phyloP scores from a whole-genome alignment of 768 basidiomycete species.

The Strobilomyces confusus region DNA sequence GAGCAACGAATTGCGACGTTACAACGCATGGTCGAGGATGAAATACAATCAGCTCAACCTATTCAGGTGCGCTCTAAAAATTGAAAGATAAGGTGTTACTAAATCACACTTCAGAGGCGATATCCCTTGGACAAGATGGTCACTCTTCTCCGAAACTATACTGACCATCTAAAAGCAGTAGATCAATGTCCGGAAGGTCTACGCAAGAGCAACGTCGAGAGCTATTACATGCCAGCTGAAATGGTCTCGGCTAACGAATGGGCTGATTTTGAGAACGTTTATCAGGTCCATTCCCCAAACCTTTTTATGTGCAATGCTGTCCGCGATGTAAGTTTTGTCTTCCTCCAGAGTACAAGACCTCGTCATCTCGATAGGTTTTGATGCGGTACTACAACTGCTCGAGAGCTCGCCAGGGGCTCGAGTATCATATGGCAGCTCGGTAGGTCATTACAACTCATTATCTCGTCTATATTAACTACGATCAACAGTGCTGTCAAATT shows the following conservation, averaged over 20 bases:
- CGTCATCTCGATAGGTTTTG: slow-evolving; percentile 54
- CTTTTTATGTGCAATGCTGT: slow-evolving; percentile 72
- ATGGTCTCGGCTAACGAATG: slow-evolving; percentile 65
- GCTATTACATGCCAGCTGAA: slow-evolving; percentile 65
- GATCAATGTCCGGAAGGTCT: slow-evolving; percentile 34
- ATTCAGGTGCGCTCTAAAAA: slow-evolving; percentile 14
- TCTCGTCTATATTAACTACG: slow-evolving; percentile 7
- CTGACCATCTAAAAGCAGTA: slow-evolving; percentile 46
- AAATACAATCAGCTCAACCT: slow-evolving; percentile 2
- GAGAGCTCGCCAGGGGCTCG: slow-evolving; percentile 67
- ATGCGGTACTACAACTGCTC: slow-evolving; percentile 87
- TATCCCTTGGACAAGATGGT: slow-evolving; percentile 47
- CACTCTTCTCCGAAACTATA: slow-evolving; percentile 56
- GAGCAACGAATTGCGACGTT: slow-evolving; percentile 52
- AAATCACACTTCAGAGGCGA: slow-evolving; percentile 19
- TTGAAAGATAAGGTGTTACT: not conserved
- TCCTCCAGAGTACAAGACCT: not conserved
- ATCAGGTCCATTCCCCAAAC: slow-evolving; percentile 84
- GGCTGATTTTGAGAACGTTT: slow-evolving; percentile 85
- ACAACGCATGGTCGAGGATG: slow-evolving; percentile 16
- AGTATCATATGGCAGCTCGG: slow-evolving; percentile 88
- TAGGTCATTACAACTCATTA: slow-evolving; percentile 31
- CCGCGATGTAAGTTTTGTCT: slow-evolving; percentile 60
- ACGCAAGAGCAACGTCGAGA: slow-evolving; percentile 36
- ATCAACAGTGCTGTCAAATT: slow-evolving; percentile 71